Evolutionary conservation across 345 rosid species (phyloP).

Genomic region (Citrus trifoliata): DNA sequence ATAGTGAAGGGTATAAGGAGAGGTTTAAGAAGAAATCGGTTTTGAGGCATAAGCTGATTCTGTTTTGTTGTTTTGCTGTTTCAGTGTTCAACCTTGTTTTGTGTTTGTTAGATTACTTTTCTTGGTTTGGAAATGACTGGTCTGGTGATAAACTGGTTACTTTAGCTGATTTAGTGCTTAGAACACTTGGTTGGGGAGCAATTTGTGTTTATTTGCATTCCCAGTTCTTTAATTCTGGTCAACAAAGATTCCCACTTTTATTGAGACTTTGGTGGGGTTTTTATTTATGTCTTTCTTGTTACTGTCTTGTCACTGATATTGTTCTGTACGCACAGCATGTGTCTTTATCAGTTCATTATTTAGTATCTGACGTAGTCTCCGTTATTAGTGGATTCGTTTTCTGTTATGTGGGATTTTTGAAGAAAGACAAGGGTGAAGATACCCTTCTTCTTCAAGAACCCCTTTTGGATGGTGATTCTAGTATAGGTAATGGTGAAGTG

Average conservation of each 20-base stretch:
- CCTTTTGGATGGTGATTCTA: slow-evolving; percentile 37
- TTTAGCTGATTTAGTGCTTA: slow-evolving; percentile 37
- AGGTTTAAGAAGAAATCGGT: slow-evolving; percentile 14
- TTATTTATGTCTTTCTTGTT: slow-evolving; percentile 44
- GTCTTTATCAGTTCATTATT: slow-evolving; percentile 3
- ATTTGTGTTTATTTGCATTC: slow-evolving; percentile 28
- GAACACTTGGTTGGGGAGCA: slow-evolving; percentile 48
- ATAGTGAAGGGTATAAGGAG: slow-evolving; percentile 18
- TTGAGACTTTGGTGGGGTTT: slow-evolving; percentile 59
- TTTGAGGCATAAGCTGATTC: slow-evolving; percentile 24
- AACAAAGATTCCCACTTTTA: slow-evolving; percentile 27
- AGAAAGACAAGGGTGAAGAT: slow-evolving; percentile 6
- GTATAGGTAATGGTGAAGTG: slow-evolving; percentile 2
- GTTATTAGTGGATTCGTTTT: slow-evolving; percentile 19
- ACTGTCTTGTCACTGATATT: slow-evolving; percentile 36
- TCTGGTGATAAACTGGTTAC: slow-evolving; percentile 31
- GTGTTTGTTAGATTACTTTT: slow-evolving; percentile 36
- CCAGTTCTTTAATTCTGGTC: slow-evolving; percentile 19
- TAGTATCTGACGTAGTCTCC: slow-evolving; percentile 16
- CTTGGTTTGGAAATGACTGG: slow-evolving; percentile 39
- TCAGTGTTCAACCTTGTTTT: slow-evolving; percentile 32
- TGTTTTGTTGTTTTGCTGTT: slow-evolving; percentile 34
- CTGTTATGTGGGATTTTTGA: slow-evolving; percentile 14
- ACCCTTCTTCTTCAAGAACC: slow-evolving; percentile 44
- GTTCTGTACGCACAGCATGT: slow-evolving; percentile 12